Percentiles rank a stretch among this genome's conserved stretches.
Conservation (phyloP, 345 rosid species). For the Bruguiera parviflora region DNA sequence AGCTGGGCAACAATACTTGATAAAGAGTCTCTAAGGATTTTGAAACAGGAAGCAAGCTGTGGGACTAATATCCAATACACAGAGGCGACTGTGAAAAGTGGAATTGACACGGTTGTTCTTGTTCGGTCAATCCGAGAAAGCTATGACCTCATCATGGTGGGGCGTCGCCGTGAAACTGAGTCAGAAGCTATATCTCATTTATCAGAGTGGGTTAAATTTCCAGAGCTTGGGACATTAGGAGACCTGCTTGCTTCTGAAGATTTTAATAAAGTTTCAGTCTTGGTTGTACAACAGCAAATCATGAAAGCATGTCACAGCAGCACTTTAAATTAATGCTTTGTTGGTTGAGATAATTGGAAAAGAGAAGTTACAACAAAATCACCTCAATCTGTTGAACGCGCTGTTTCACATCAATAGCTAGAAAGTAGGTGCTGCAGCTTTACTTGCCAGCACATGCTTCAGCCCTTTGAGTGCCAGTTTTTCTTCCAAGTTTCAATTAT, state of each 20-base stretch:
- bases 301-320: constrained; percentile 11
- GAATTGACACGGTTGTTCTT: constrained; percentile 15
- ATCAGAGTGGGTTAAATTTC: constrained; percentile 26
- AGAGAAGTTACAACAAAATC: neutral
- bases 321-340: constrained; percentile 10
- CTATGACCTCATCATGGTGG: constrained; percentile 24
- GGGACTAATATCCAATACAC: neutral
- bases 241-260: constrained; percentile 26
- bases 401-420: neutral
- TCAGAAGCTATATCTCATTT: constrained; percentile 13
- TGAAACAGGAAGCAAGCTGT: constrained; percentile 4
- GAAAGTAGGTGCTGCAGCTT: neutral
- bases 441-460: too few relatives aligned
- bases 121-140: constrained; percentile 1
- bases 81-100: constrained; percentile 24
- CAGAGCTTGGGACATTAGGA: constrained; percentile 28
- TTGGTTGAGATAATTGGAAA: neutral
- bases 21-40: constrained; percentile 4
- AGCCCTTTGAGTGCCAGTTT: too few relatives aligned
- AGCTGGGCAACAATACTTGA: constrained; percentile 18
- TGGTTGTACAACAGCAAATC: constrained; percentile 25
- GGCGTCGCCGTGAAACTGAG: constrained; percentile 16
- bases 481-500: neutral
- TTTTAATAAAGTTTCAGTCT: constrained; percentile 10
- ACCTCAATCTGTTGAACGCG: neutral